Evolutionary conservation across 306 rosid genomes (phyloP).

Genomic region (Vigna trinervia): DNA sequence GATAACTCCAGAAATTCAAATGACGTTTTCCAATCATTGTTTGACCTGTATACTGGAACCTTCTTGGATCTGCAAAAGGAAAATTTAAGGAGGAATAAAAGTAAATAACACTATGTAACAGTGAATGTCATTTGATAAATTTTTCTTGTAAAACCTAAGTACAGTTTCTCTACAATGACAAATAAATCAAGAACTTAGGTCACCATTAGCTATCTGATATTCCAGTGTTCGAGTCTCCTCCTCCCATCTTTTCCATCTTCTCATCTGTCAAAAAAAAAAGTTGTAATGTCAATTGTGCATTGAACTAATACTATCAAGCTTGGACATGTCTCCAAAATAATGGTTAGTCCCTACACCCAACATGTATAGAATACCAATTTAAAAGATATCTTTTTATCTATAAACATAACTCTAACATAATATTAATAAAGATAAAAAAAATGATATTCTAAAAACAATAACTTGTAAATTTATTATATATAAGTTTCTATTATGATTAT

Average conservation of each 20-base stretch:
- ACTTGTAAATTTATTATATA: no score
- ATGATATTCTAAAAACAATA: no score
- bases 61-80: constrained; percentile 59
- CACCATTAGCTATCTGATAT: constrained; percentile 71
- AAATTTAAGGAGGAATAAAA: background rate
- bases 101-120: background rate
- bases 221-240: constrained; percentile 68
- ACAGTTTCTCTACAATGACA: background rate
- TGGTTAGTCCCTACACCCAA: no score
- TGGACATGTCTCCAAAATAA: no score
- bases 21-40: constrained; percentile 69
- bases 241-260: constrained; percentile 77
- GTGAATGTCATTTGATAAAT: background rate
- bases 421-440: no score
- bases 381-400: no score
- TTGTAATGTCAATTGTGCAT: background rate
- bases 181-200: constrained; percentile 11
- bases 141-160: background rate
- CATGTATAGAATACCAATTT: no score
- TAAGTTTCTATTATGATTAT: no score
- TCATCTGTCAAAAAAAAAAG: constrained; percentile 52
- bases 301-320: background rate
- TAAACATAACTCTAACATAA: no score
- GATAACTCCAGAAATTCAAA: constrained; percentile 57
- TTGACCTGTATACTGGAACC: constrained; percentile 58